A percentile compares a stretch with the other conserved stretches of the same genome.
phyloP scores from a whole-genome alignment of 1,139 yeast species.

The Kurtzmaniella quercitrusa region DNA sequence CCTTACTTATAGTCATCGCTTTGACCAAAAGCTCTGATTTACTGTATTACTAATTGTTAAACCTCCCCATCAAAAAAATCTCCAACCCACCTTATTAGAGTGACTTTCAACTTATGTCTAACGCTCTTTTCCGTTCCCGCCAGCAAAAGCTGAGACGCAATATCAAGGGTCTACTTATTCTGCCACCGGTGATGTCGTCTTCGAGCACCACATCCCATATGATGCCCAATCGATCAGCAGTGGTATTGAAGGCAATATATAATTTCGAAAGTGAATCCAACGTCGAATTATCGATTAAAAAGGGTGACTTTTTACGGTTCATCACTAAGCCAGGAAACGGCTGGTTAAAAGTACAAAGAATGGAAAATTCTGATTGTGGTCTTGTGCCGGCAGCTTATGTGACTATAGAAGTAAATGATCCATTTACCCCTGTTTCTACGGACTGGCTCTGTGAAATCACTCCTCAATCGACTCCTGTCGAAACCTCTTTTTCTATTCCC shows the following conservation, averaged over 20 bases:
- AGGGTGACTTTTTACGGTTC: slow-evolving; percentile 29
- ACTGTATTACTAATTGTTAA: too few species aligned
- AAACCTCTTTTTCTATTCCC: neutral
- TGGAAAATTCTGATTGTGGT: slow-evolving; percentile 23
- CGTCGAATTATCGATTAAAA: slow-evolving; percentile 23
- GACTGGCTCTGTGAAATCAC: slow-evolving; percentile 24
- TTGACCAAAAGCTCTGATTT: neutral
- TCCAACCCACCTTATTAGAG: too few species aligned
- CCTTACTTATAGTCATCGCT: neutral
- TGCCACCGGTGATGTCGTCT: slow-evolving; percentile 19
- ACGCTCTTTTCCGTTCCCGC: slow-evolving; percentile 26
- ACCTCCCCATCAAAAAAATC: too few species aligned
- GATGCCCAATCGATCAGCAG: slow-evolving; percentile 4
- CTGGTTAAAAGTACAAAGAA: slow-evolving; percentile 31
- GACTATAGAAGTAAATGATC: slow-evolving; percentile 35
- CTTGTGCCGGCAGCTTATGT: slow-evolving; percentile 34
- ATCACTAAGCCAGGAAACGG: slow-evolving; percentile 33
- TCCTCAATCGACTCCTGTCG: slow-evolving; percentile 4
- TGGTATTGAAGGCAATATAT: slow-evolving; percentile 30
- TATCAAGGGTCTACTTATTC: slow-evolving; percentile 26
- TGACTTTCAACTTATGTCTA: slow-evolving; percentile 17
- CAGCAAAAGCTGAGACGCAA: slow-evolving; percentile 24
- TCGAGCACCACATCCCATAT: slow-evolving; percentile 3
- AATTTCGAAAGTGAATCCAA: slow-evolving; percentile 24
- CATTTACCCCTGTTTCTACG: slow-evolving; percentile 25